Evolutionary conservation across 2,329 filamentous ascomycete species (phyloP).

Genomic region (Lachnellula arida): DNA sequence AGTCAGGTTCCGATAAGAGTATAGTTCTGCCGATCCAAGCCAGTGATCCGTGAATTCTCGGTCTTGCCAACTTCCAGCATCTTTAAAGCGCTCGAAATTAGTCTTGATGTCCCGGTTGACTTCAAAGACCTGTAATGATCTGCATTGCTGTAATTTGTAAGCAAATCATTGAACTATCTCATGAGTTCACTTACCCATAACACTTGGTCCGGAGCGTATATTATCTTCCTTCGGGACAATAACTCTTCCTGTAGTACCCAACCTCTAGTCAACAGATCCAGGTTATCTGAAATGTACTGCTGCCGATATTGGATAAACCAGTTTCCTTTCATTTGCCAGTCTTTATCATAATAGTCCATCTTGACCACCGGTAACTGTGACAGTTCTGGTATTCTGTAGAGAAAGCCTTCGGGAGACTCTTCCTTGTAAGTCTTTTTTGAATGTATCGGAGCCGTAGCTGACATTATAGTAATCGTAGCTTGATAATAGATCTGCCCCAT

Average conservation of each 20-base stretch:
- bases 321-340: not conserved
- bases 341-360: not conserved
- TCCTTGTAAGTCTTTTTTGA: not conserved
- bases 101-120: too few relatives aligned
- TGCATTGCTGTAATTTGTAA: too few relatives aligned
- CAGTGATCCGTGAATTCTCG: not conserved
- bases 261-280: too few relatives aligned
- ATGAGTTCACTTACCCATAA: too few relatives aligned
- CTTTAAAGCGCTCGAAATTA: not conserved
- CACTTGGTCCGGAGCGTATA: too few relatives aligned
- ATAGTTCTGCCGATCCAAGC: not conserved
- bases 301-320: not conserved
- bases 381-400: not conserved
- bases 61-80: not conserved
- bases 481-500: not conserved
- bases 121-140: too few relatives aligned
- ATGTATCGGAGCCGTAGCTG: not conserved
- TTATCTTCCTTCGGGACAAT: too few relatives aligned
- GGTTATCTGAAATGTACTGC: too few relatives aligned
- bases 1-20: not conserved
- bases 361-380: not conserved
- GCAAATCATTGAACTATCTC: too few relatives aligned
- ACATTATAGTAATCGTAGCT: not conserved
- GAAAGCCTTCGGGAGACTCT: not conserved
- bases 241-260: too few relatives aligned